Percentiles rank a stretch among this genome's conserved stretches.
phyloP scores from a whole-genome alignment of 148 eudicot species.

The Hydrangea macrophylla region DNA sequence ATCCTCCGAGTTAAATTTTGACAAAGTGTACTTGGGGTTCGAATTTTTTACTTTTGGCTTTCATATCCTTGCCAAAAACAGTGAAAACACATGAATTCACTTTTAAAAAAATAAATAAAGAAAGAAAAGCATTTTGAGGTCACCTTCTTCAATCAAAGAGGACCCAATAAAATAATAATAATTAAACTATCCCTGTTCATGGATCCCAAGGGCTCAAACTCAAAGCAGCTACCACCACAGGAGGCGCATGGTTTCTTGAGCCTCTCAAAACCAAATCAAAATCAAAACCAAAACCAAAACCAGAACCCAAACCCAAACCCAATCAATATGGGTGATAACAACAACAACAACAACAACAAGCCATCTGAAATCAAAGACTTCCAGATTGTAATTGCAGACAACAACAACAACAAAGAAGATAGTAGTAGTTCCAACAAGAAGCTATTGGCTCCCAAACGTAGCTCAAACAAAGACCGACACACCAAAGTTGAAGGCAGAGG shows the following conservation, averaged over 20 bases:
- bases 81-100: slow-evolving; percentile 16
- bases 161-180: not conserved
- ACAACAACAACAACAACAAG: slow-evolving; percentile 23
- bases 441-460: slow-evolving; percentile 52
- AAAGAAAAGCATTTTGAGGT: not conserved
- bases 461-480: slow-evolving; percentile 68
- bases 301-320: too few species aligned
- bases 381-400: slow-evolving; percentile 39
- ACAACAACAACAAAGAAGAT: slow-evolving; percentile 16
- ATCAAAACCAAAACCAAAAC: too few species aligned
- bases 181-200: slow-evolving; percentile 16
- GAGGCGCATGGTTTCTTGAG: slow-evolving; percentile 31
- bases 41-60: not conserved
- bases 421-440: slow-evolving; percentile 14
- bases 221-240: slow-evolving; percentile 20
- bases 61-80: slow-evolving; percentile 16
- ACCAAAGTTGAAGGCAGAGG: slow-evolving; percentile 79
- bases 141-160: slow-evolving; percentile 16
- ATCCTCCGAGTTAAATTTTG: not conserved
- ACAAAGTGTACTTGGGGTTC: slow-evolving; percentile 17
- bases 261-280: slow-evolving; percentile 24
- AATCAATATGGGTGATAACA: slow-evolving; percentile 20
- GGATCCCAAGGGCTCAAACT: slow-evolving; percentile 67
- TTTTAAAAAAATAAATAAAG: not conserved
- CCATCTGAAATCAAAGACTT: slow-evolving; percentile 39